Evolutionary conservation across 805 yeast species (phyloP), one percentile per base, ranked within the genome.

Genomic region (Pichia sporocuriosa): DNA sequence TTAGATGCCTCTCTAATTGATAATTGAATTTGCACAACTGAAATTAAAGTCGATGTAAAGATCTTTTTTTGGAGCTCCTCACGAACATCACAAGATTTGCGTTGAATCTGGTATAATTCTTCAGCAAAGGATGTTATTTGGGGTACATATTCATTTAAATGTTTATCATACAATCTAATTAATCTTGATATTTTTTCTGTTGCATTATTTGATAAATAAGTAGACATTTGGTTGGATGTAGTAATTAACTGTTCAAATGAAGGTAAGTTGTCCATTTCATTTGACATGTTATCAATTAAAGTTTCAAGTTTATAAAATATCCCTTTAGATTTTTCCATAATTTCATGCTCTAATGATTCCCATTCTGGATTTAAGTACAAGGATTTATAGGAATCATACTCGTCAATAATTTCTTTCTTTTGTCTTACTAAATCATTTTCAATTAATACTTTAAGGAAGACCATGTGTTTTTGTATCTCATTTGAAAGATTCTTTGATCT

Each of bases 361-460:
- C 42, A 42, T 20, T 39, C 34, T 27, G 41, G 32, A 24, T 49
- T 51, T 42, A 61, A 53, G 58, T 63, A 49, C 39, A 68, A 69
- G 11, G 63, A 54, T 27, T 73, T 61, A 31, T 69, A 61, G 2
- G 42, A 13, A 42, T 73, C 76, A 26, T 75, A 68, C 11, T 62
- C 63, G 26, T 54, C 53, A 17, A 70, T 71, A 6, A 78, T 59
- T 0, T 37, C 43, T 2, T 62, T 40, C 35, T 67, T 66, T 5
- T 66, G 66, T 8, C 49, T 25, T 29, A 56, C 57, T 27, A 67
- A 65, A 11, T 70, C 70, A 1, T 41, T 42, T 24, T 65, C 68
- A 1, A 78, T 59, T 1, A 51, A 51, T 2, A 54, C 43, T 27
- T 65, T 59, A 46, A 72, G 54, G 45, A 31, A 47, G 51, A 34